A percentile compares a stretch with the other conserved stretches of the same genome.
These are phyloP conservation scores for Linnemannia elongata DNA, from an alignment of 192 early-diverging fungal genomes.

Conservation along the genomic window DNA sequence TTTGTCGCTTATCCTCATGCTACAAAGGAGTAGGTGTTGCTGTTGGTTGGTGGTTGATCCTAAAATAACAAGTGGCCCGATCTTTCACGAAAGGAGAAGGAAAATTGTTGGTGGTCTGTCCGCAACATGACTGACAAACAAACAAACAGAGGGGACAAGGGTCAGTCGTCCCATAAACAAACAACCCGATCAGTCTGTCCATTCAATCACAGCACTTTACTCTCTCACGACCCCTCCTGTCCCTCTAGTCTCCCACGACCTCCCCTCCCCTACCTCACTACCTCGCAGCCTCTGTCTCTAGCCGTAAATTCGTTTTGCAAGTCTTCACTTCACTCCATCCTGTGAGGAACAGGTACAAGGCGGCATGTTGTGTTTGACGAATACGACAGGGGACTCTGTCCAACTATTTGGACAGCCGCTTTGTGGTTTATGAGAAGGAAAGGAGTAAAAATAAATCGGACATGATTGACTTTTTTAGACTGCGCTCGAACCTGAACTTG, in stretches of 20 bases:
- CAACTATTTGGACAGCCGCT: neutral
- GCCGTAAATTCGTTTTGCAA: neutral
- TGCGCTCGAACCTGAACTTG: slow-evolving; percentile 20
- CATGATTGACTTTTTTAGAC: neutral
- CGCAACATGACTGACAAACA: neutral
- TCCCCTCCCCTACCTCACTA: no score
- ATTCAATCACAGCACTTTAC: neutral
- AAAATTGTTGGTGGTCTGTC: neutral
- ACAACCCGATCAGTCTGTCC: neutral
- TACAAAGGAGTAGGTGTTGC: neutral
- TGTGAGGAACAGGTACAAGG: neutral
- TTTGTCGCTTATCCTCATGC: neutral
- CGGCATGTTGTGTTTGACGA: neutral
- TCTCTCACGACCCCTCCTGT: neutral
- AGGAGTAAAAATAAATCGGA: neutral
- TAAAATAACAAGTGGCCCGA: neutral
- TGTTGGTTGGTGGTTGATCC: neutral
- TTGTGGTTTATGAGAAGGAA: no score
- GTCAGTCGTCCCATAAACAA: neutral
- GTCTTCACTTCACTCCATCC: neutral
- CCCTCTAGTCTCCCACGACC: neutral
- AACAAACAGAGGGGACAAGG: no score
- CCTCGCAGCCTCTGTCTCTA: no score
- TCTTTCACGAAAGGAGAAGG: neutral
- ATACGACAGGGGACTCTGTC: neutral